Evolutionary conservation across 2,329 filamentous ascomycete genomes (phyloP).

Genomic region (Domatiomyces globalis): DNA sequence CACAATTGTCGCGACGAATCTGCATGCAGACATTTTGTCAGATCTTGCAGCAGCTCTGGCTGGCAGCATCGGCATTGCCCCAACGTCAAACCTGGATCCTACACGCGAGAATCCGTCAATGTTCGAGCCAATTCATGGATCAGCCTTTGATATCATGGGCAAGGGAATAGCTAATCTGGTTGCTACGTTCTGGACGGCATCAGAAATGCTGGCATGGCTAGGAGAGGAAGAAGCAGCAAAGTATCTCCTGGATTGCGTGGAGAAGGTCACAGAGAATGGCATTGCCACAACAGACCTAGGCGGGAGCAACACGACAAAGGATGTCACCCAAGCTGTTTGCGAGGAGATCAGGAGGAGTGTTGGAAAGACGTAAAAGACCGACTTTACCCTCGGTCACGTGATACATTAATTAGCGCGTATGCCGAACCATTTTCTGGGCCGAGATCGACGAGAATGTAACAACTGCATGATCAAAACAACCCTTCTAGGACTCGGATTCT

Average conservation of each 20-base stretch:
- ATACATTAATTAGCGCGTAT: not conserved
- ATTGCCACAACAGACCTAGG: constrained; percentile 47
- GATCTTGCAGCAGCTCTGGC: constrained; percentile 57
- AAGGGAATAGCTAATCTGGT: constrained; percentile 90
- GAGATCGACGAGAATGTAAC: not conserved
- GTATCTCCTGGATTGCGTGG: constrained; percentile 44
- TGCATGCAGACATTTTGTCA: constrained; percentile 53
- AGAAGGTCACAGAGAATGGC: constrained; percentile 43
- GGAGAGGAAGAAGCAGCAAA: constrained; percentile 44
- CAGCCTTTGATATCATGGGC: constrained; percentile 89
- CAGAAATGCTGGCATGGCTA: constrained; percentile 54
- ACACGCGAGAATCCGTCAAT: constrained; percentile 45
- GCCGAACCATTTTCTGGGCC: not conserved
- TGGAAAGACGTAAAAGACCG: not conserved
- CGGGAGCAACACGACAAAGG: constrained; percentile 42
- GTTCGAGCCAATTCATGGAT: constrained; percentile 57
- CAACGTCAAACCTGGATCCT: constrained; percentile 55
- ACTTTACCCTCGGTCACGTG: not conserved
- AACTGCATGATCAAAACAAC: not conserved
- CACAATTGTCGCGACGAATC: constrained; percentile 50
- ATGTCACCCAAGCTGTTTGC: constrained; percentile 44
- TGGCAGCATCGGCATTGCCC: constrained; percentile 58
- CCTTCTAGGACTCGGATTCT: not conserved
- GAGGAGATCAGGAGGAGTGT: constrained; percentile 12
- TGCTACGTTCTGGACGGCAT: constrained; percentile 55